Evolutionary conservation across 2,329 filamentous ascomycete genomes (phyloP).

Genomic region (Neodidymelliopsis sp.): DNA sequence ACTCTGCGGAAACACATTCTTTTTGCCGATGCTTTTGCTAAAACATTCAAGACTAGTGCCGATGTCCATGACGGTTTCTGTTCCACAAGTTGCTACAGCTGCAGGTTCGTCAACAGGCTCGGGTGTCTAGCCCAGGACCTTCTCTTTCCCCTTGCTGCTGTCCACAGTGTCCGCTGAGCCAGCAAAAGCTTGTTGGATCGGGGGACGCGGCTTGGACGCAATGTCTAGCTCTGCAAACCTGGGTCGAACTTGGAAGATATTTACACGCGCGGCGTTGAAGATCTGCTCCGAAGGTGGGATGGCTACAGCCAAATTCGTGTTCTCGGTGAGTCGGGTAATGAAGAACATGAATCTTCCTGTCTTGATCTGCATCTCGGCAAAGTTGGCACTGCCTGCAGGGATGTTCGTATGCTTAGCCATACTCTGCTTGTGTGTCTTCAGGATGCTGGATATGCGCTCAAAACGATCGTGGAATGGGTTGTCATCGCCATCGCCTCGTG

Average conservation of each 20-base stretch:
- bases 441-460: constrained; percentile 94
- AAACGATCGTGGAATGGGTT: constrained; percentile 95
- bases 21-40: not conserved
- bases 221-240: constrained; percentile 75
- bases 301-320: constrained; percentile 94
- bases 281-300: constrained; percentile 89
- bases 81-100: not conserved
- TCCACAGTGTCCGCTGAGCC: constrained; percentile 41
- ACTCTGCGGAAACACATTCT: too few relatives aligned
- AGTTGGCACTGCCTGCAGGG: constrained; percentile 82
- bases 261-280: constrained; percentile 89
- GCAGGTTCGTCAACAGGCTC: not conserved
- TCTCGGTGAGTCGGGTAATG: constrained; percentile 93
- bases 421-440: constrained; percentile 96
- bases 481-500: constrained; percentile 72
- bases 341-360: constrained; percentile 88
- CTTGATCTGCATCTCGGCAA: constrained; percentile 82
- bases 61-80: not conserved
- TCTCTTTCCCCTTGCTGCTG: constrained; percentile 31
- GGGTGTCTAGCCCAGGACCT: constrained; percentile 5
- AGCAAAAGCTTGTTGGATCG: constrained; percentile 48
- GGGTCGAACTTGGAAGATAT: constrained; percentile 84
- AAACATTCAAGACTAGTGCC: too few relatives aligned
- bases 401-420: constrained; percentile 77
- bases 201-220: constrained; percentile 46